Evolutionary conservation across 176 grass and related monocot genomes (phyloP).

Genomic region (Musa beccarii): DNA sequence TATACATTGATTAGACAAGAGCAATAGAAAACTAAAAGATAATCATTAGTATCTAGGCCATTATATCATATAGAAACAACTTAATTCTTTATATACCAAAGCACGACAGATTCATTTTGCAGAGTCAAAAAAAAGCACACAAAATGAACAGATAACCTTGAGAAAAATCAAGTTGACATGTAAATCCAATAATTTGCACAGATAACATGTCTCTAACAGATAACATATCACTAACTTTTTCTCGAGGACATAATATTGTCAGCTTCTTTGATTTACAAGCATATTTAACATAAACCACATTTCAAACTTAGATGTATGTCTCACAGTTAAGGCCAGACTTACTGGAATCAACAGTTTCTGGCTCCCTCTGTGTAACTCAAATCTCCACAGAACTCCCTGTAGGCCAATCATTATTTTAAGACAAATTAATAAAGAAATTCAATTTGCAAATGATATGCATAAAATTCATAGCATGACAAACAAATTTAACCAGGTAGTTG

Average conservation of each 20-base stretch:
- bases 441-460: constrained; percentile 20
- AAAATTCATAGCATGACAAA: not conserved
- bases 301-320: not conserved
- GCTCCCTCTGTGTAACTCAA: constrained; percentile 76
- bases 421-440: constrained; percentile 17
- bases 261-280: too few relatives aligned
- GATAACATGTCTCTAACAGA: too few relatives aligned
- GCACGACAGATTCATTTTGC: not conserved
- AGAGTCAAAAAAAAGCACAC: too few relatives aligned
- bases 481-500: too few relatives aligned
- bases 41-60: not conserved
- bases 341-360: constrained; percentile 93
- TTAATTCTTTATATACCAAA: not conserved
- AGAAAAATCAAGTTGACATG: not conserved
- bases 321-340: constrained; percentile 22
- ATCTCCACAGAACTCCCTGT: constrained; percentile 89
- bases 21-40: constrained; percentile 21
- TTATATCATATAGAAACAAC: not conserved
- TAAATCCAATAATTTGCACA: not conserved
- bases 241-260: too few relatives aligned
- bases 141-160: too few relatives aligned
- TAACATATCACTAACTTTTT: too few relatives aligned
- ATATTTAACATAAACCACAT: too few relatives aligned
- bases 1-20: not conserved
- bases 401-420: constrained; percentile 10